Conservation (phyloP, 2,329 filamentous ascomycete genomes). For the Aureobasidium uvarum region DNA sequence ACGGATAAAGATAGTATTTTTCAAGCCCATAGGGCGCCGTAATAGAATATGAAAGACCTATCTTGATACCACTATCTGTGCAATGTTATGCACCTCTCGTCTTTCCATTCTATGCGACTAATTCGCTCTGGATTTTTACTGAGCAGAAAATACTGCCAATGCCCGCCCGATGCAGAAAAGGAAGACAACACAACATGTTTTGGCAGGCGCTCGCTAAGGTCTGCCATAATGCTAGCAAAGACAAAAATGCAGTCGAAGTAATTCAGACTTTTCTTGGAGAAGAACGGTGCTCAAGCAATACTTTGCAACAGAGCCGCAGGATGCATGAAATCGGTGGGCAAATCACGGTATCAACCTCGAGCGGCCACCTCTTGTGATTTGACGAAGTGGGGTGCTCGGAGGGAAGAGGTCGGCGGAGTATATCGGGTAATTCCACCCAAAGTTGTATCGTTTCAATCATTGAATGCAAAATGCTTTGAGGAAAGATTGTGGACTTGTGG, state of each 20-base stretch:
- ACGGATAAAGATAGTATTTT: background rate
- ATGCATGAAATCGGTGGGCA: background rate
- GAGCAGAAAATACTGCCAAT: background rate
- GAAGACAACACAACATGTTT: background rate
- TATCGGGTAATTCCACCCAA: conserved; percentile 20
- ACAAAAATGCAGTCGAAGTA: background rate
- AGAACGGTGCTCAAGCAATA: background rate
- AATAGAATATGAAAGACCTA: conserved; percentile 1
- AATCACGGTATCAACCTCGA: background rate
- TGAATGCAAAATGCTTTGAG: background rate
- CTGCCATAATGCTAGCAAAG: background rate
- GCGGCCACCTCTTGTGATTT: background rate
- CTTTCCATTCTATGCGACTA: background rate
- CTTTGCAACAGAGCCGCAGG: background rate
- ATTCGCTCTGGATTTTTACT: background rate
- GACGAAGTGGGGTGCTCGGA: background rate
- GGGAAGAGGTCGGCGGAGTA: no score
- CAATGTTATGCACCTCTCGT: background rate
- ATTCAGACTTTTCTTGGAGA: conserved; percentile 1
- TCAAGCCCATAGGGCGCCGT: background rate
- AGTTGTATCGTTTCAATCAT: conserved; percentile 25
- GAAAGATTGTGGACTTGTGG: conserved; percentile 2
- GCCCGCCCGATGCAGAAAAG: background rate
- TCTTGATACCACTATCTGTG: background rate
- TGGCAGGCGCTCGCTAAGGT: background rate